These are phyloP conservation scores for Drechmeria coniospora DNA, from an alignment of 2,329 filamentous ascomycete species.

Conservation along the genomic window DNA sequence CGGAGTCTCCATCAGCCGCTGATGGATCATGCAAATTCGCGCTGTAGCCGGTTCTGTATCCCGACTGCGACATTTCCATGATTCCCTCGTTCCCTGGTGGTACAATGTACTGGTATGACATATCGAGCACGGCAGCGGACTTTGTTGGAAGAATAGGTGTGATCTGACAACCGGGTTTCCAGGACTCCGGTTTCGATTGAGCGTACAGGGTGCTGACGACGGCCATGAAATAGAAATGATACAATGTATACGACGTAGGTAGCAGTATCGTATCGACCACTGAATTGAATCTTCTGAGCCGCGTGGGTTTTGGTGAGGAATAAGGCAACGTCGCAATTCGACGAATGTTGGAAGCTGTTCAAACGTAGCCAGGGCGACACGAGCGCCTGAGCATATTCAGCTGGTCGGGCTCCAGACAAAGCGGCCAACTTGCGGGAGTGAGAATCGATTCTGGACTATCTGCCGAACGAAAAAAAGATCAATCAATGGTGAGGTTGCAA, in stretches of 20 bases:
- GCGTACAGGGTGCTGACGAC: constrained; percentile 15
- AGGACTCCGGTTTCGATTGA: constrained; percentile 16
- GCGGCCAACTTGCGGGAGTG: too few relatives aligned
- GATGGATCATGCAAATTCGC: constrained; percentile 15
- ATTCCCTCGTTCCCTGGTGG: constrained; percentile 24
- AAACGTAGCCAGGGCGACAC: too few relatives aligned
- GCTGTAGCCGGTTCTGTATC: constrained; percentile 17
- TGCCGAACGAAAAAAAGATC: too few relatives aligned
- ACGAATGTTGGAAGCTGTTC: too few relatives aligned
- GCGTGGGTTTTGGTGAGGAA: too few relatives aligned
- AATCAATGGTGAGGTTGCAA: too few relatives aligned
- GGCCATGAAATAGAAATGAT: constrained; percentile 17
- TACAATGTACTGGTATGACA: constrained; percentile 35
- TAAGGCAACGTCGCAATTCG: too few relatives aligned
- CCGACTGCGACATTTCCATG: constrained; percentile 23
- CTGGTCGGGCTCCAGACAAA: too few relatives aligned
- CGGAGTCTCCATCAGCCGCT: constrained; percentile 12
- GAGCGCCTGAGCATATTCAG: too few relatives aligned
- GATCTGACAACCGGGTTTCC: constrained; percentile 11
- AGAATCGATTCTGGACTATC: too few relatives aligned
- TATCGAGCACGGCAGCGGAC: constrained; percentile 8
- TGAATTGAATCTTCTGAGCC: too few relatives aligned
- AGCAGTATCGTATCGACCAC: too few relatives aligned
- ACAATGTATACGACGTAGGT: background rate
- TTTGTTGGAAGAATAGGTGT: background rate